Evolutionary conservation across 257 asterid genomes (phyloP).

Genomic region (Hygrophila difformis): DNA sequence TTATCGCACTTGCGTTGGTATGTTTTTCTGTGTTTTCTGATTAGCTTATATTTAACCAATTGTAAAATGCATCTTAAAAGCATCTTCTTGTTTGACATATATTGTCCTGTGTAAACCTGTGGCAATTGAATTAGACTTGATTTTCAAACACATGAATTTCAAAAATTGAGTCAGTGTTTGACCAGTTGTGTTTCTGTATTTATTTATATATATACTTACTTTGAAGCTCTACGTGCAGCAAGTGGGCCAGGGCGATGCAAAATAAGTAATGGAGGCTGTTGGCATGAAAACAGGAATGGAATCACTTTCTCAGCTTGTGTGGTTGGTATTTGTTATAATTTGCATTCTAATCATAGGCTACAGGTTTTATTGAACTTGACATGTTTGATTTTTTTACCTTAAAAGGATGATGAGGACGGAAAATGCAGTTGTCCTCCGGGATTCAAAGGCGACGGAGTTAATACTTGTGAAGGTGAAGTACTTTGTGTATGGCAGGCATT

Average conservation of each 20-base stretch:
- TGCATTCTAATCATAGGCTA: constrained; percentile 5
- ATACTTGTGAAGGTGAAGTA: constrained; percentile 70
- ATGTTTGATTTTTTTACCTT: background rate
- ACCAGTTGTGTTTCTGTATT: too few species aligned
- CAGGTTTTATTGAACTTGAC: constrained; percentile 9
- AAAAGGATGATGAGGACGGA: constrained; percentile 61
- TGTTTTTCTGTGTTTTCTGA: too few species aligned
- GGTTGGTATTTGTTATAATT: constrained; percentile 38
- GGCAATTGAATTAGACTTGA: background rate
- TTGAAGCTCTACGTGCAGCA: constrained; percentile 24
- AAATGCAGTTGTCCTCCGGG: constrained; percentile 84
- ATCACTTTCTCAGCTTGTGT: constrained; percentile 65
- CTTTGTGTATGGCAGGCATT: too few species aligned
- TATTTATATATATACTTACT: too few species aligned
- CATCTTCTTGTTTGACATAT: background rate
- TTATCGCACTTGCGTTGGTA: constrained; percentile 41
- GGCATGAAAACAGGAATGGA: constrained; percentile 64
- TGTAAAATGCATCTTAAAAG: too few species aligned
- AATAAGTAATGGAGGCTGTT: constrained; percentile 84
- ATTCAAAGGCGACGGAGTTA: constrained; percentile 72
- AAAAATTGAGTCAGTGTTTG: background rate
- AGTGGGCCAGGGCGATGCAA: constrained; percentile 69
- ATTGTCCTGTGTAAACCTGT: background rate
- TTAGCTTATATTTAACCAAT: too few species aligned
- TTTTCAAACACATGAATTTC: constrained; percentile 4